Evolutionary conservation across 2,329 filamentous ascomycete genomes (phyloP).

Genomic region (Penicillium digitatum): DNA sequence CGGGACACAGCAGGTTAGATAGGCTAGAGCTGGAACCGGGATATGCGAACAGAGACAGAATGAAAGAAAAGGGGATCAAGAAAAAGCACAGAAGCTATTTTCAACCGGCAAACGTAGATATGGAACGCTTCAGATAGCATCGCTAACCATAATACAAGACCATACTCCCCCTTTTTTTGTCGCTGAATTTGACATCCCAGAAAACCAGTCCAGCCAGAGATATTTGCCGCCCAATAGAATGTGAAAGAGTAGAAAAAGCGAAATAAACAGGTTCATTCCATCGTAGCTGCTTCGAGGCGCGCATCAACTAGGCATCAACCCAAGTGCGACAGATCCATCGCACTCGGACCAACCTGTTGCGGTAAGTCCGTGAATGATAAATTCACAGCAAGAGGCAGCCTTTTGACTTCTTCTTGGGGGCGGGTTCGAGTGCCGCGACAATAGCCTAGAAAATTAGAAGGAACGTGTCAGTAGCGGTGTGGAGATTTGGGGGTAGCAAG

Average conservation of each 20-base stretch:
- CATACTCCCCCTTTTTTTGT: slow-evolving; percentile 3
- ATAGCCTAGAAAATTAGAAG: slow-evolving; percentile 63
- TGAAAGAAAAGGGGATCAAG: neutral
- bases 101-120: slow-evolving; percentile 10
- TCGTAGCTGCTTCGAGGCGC: slow-evolving; percentile 22
- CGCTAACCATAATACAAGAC: slow-evolving; percentile 15
- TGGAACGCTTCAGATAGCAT: slow-evolving; percentile 17
- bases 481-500: neutral
- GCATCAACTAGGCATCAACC: slow-evolving; percentile 11
- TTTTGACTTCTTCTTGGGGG: slow-evolving; percentile 73
- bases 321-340: neutral
- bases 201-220: slow-evolving; percentile 9
- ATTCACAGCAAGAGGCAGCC: slow-evolving; percentile 63
- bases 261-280: slow-evolving; percentile 28
- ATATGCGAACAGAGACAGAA: slow-evolving; percentile 7
- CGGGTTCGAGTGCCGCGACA: slow-evolving; percentile 86
- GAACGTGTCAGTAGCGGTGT: slow-evolving; percentile 6
- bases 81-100: slow-evolving; percentile 5
- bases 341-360: slow-evolving; percentile 15
- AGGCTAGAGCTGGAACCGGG: neutral
- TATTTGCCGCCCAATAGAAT: slow-evolving; percentile 14
- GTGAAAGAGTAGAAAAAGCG: slow-evolving; percentile 13
- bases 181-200: slow-evolving; percentile 17
- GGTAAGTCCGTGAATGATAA: slow-evolving; percentile 1
- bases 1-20: slow-evolving; percentile 2